phyloP scores from a whole-genome alignment of 2,329 filamentous ascomycete genomes.

The Phaeosphaeria sp. region DNA sequence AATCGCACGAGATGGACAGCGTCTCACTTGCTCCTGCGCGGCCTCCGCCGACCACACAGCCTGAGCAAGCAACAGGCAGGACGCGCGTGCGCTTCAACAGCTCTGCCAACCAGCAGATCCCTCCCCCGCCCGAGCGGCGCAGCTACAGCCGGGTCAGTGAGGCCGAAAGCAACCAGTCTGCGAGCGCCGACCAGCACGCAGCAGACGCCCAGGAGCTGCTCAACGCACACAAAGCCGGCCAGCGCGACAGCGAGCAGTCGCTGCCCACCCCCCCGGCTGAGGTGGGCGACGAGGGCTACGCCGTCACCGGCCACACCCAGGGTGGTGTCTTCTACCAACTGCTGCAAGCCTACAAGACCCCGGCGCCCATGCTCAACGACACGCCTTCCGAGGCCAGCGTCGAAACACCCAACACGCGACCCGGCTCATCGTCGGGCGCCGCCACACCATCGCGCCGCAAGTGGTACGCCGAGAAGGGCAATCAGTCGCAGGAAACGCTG shows the following conservation, averaged over 20 bases:
- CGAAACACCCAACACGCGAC: constrained; percentile 9
- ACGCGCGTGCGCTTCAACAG: constrained; percentile 38
- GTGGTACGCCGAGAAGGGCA: constrained; percentile 38
- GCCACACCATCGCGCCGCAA: constrained; percentile 35
- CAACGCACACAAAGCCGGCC: constrained; percentile 22
- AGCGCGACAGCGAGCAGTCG: not conserved
- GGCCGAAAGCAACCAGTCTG: constrained; percentile 13
- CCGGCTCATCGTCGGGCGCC: constrained; percentile 27
- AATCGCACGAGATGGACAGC: constrained; percentile 13
- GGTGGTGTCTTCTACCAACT: constrained; percentile 43
- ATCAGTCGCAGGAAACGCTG: constrained; percentile 37
- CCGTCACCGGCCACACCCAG: constrained; percentile 33
- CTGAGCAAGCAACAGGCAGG: constrained; percentile 17
- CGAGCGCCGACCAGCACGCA: constrained; percentile 16
- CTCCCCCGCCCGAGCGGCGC: constrained; percentile 11
- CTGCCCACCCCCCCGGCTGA: constrained; percentile 5
- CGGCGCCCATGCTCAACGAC: constrained; percentile 18
- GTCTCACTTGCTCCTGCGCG: constrained; percentile 1
- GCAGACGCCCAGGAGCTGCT: constrained; percentile 31
- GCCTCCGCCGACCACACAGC: constrained; percentile 16
- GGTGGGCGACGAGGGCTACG: constrained; percentile 27
- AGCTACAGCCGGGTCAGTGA: constrained; percentile 22
- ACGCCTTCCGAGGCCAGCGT: constrained; percentile 22
- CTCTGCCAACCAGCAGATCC: constrained; percentile 27
- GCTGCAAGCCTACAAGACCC: constrained; percentile 39